Percentiles rank a stretch among this genome's conserved stretches.
Evolutionary conservation across 2,329 filamentous ascomycete genomes (phyloP).

Genomic region (Fusarium bactridioides): DNA sequence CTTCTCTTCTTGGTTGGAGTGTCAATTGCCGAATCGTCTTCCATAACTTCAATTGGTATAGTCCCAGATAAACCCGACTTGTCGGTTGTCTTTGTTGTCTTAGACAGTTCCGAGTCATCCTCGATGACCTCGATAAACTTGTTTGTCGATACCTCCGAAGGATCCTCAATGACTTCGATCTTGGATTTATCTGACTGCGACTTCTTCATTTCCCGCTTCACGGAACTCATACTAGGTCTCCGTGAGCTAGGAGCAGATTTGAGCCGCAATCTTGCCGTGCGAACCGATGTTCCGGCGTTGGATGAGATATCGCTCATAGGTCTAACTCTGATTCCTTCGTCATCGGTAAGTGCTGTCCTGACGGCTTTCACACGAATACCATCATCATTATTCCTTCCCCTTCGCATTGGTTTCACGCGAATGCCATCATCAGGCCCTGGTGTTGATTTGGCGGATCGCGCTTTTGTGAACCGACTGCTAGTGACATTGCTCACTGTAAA

Average conservation of each 20-base stretch:
- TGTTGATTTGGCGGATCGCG: constrained; percentile 36
- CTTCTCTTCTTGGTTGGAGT: constrained; percentile 51
- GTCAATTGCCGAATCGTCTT: constrained; percentile 49
- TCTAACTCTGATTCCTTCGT: constrained; percentile 46
- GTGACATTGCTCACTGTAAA: constrained; percentile 41
- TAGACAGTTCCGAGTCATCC: constrained; percentile 32
- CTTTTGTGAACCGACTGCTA: constrained; percentile 32
- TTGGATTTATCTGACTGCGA: constrained; percentile 22
- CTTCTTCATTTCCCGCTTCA: constrained; percentile 41
- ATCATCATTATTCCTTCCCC: constrained; percentile 44
- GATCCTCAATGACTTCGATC: constrained; percentile 10
- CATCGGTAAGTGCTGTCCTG: constrained; percentile 32
- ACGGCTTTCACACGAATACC: constrained; percentile 46
- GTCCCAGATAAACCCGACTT: constrained; percentile 1
- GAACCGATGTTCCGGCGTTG: constrained; percentile 37
- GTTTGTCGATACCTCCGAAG: constrained; percentile 20
- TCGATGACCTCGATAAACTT: constrained; percentile 25
- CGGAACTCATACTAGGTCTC: constrained; percentile 39
- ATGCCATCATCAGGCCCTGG: constrained; percentile 52
- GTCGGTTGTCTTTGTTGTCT: constrained; percentile 17
- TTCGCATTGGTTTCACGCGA: constrained; percentile 52
- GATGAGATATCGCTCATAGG: constrained; percentile 43
- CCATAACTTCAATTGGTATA: constrained; percentile 43
- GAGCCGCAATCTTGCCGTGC: constrained; percentile 37
- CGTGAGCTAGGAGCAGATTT: constrained; percentile 42